These are phyloP conservation scores for Phellopilus nigrolimitatus DNA, from an alignment of 1,284 basidiomycete genomes.

Conservation along the genomic window DNA sequence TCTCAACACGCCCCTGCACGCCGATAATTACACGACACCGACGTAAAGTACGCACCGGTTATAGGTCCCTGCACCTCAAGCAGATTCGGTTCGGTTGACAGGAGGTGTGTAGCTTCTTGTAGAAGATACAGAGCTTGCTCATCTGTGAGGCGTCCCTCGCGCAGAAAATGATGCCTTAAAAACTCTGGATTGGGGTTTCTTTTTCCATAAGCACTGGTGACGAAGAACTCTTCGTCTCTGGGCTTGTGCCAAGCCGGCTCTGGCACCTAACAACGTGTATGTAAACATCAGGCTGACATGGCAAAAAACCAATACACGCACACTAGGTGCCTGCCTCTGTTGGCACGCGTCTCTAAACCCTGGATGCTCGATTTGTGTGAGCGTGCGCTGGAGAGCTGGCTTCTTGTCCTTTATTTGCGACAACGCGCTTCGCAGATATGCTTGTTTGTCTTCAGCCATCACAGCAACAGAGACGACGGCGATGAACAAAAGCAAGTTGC, in stretches of 20 bases:
- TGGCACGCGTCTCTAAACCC: conserved; percentile 11
- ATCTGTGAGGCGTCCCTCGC: conserved; percentile 84
- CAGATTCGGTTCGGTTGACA: conserved; percentile 83
- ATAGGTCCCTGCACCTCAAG: conserved; percentile 87
- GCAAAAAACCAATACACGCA: conserved; percentile 14
- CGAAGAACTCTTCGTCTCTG: conserved; percentile 72
- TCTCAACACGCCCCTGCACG: conserved; percentile 6
- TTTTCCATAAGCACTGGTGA: conserved; percentile 34
- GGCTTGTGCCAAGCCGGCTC: conserved; percentile 67
- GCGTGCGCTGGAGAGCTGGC: conserved; percentile 12
- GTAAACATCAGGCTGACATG: not conserved
- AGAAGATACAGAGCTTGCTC: conserved; percentile 88
- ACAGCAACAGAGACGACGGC: not conserved
- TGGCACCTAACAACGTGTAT: conserved; percentile 47
- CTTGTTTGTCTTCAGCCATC: conserved; percentile 11
- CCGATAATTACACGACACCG: conserved; percentile 4
- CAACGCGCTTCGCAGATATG: conserved; percentile 14
- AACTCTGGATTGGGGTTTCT: conserved; percentile 78
- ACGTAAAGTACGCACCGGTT: conserved; percentile 62
- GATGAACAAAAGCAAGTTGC: conserved; percentile 1
- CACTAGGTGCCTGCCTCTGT: conserved; percentile 18
- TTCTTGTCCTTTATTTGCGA: conserved; percentile 17
- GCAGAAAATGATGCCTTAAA: conserved; percentile 90
- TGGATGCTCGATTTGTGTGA: conserved; percentile 13
- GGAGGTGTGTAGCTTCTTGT: conserved; percentile 67